A percentile compares a stretch with the other conserved stretches of the same genome.
Conservation (phyloP, 164 flowering plant genomes). For the grape (Vitis vinifera) region ASM3070453v1 NC_081822.1:12316001-12316500, state of each 20-base stretch:
- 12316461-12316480: constrained; percentile 68
- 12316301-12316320: too few species aligned
- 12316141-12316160: constrained; percentile 35
- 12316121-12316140: background rate
- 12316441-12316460: constrained; percentile 76
- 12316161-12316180: constrained; percentile 27
- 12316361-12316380: constrained; percentile 38
- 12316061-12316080: background rate
- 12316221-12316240: constrained; percentile 5
- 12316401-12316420: constrained; percentile 44
- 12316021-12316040: constrained; percentile 6
- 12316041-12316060: background rate
- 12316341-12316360: background rate
- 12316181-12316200: constrained; percentile 21
- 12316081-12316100: background rate
- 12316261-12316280: background rate
- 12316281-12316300: background rate
- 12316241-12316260: background rate
- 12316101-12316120: background rate
- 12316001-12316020: constrained; percentile 27
- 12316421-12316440: constrained; percentile 77
- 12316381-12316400: constrained; percentile 28
- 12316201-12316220: constrained; percentile 31
- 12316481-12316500: constrained; percentile 76
- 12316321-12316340: background rate